A percentile compares a stretch with the other conserved stretches of the same genome.
Evolutionary conservation across 306 rosid genomes (phyloP).

Genomic region (Rosa chinensis): DNA sequence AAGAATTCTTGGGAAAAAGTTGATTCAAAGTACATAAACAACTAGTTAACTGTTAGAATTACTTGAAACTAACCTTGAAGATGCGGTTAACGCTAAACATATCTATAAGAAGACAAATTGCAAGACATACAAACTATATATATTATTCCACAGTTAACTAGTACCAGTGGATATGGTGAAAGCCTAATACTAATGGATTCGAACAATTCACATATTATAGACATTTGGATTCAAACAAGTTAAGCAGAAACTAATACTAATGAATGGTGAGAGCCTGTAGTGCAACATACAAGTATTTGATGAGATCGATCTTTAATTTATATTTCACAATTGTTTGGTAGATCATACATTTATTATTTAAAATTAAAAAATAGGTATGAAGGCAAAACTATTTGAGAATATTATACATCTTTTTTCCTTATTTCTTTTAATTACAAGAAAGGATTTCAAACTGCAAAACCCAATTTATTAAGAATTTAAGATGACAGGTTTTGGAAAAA

Average conservation of each 20-base stretch:
- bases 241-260: not conserved
- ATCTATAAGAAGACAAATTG: slow-evolving; percentile 26
- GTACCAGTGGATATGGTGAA: too few species aligned
- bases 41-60: not conserved
- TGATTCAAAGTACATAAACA: slow-evolving; percentile 41
- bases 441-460: not conserved
- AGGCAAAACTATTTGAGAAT: not conserved
- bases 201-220: slow-evolving; percentile 12
- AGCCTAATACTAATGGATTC: not conserved
- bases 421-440: not conserved
- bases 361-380: not conserved
- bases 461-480: not conserved
- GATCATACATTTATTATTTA: not conserved
- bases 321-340: not conserved
- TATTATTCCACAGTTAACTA: not conserved
- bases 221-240: slow-evolving; percentile 17
- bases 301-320: not conserved
- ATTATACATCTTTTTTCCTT: not conserved
- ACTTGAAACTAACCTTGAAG: slow-evolving; percentile 25
- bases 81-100: slow-evolving; percentile 14
- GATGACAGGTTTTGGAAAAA: slow-evolving; percentile 27
- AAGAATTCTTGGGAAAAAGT: slow-evolving; percentile 28
- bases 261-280: not conserved
- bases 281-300: not conserved
- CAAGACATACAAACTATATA: slow-evolving; percentile 1